A percentile compares a stretch with the other conserved stretches of the same genome.
Conservation (phyloP, 2,329 filamentous ascomycete species). For the Colletotrichum sp. region DNA sequence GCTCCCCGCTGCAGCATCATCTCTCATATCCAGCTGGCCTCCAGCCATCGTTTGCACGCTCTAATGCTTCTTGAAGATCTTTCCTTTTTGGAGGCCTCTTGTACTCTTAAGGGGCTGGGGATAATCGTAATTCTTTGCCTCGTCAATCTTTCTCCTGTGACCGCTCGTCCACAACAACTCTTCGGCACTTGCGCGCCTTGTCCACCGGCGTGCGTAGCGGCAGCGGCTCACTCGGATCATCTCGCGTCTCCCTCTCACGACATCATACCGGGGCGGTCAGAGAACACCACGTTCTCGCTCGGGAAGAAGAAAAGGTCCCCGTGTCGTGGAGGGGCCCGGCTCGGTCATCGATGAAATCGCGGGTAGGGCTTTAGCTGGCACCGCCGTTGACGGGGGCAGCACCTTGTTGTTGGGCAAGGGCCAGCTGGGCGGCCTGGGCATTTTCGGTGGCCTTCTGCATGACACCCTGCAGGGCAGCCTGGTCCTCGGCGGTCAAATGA, state of each 20-base stretch:
- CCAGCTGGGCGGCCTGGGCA: slow-evolving; percentile 35
- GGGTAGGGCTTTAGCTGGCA: slow-evolving; percentile 20
- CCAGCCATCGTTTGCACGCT: slow-evolving; percentile 21
- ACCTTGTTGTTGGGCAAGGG: slow-evolving; percentile 27
- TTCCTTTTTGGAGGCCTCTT: slow-evolving; percentile 16
- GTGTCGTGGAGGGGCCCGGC: slow-evolving; percentile 16
- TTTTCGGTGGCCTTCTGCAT: slow-evolving; percentile 65
- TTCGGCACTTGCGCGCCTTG: slow-evolving; percentile 8
- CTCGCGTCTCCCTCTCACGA: slow-evolving; percentile 19
- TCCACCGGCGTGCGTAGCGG: slow-evolving; percentile 9
- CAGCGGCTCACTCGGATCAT: slow-evolving; percentile 18
- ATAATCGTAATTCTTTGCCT: slow-evolving; percentile 21
- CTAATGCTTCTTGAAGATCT: slow-evolving; percentile 21
- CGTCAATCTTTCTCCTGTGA: slow-evolving; percentile 19
- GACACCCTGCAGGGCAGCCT: slow-evolving; percentile 78
- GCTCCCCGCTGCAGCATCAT: not conserved
- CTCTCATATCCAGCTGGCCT: slow-evolving; percentile 19
- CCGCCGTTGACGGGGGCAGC: slow-evolving; percentile 23
- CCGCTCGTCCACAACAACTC: slow-evolving; percentile 12
- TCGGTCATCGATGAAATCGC: slow-evolving; percentile 21
- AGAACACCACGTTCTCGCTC: not conserved
- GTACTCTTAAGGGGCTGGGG: slow-evolving; percentile 14
- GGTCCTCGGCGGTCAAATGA: slow-evolving; percentile 80
- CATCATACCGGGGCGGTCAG: slow-evolving; percentile 2
- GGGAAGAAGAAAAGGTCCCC: not conserved